Evolutionary conservation across 352 stramenopile species (phyloP).

Genomic region (Pythium rhizo-oryzae): DNA sequence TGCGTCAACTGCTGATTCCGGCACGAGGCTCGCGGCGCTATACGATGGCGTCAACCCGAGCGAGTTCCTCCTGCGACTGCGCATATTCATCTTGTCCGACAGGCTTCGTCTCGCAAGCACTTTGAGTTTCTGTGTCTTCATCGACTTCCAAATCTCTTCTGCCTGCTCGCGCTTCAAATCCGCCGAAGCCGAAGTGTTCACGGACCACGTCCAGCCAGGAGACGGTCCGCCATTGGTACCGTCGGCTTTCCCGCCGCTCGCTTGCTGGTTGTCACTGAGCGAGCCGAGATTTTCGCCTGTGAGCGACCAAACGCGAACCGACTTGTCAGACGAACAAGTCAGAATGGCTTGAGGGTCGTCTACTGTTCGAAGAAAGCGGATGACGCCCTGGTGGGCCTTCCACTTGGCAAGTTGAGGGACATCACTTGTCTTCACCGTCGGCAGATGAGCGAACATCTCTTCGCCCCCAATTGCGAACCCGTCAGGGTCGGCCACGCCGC

Average conservation of each 20-base stretch:
- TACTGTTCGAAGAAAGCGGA: slow-evolving; percentile 55
- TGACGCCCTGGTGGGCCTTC: slow-evolving; percentile 54
- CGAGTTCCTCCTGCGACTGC: slow-evolving; percentile 25
- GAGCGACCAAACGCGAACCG: slow-evolving; percentile 61
- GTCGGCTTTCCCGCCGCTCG: slow-evolving; percentile 2
- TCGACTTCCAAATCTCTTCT: slow-evolving; percentile 53
- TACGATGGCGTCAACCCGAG: background rate
- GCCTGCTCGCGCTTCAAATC: slow-evolving; percentile 53
- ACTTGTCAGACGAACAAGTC: slow-evolving; percentile 69
- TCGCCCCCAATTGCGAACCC: background rate
- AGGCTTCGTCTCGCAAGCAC: slow-evolving; percentile 27
- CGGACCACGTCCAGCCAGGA: slow-evolving; percentile 46
- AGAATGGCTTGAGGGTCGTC: slow-evolving; percentile 61
- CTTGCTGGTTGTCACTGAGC: slow-evolving; percentile 26
- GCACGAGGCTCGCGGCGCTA: background rate
- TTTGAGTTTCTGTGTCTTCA: slow-evolving; percentile 59
- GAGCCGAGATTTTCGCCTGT: slow-evolving; percentile 44
- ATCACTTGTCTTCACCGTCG: slow-evolving; percentile 24
- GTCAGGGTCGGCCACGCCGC: background rate
- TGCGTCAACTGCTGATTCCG: background rate
- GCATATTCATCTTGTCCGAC: slow-evolving; percentile 16
- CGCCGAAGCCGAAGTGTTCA: slow-evolving; percentile 44
- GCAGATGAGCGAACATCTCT: background rate
- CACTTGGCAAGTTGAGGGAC: slow-evolving; percentile 50
- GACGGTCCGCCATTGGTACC: background rate